Base-by-base conservation (phyloP, 116 monocot genomes). In the Phalaenopsis hybrid region DNA sequence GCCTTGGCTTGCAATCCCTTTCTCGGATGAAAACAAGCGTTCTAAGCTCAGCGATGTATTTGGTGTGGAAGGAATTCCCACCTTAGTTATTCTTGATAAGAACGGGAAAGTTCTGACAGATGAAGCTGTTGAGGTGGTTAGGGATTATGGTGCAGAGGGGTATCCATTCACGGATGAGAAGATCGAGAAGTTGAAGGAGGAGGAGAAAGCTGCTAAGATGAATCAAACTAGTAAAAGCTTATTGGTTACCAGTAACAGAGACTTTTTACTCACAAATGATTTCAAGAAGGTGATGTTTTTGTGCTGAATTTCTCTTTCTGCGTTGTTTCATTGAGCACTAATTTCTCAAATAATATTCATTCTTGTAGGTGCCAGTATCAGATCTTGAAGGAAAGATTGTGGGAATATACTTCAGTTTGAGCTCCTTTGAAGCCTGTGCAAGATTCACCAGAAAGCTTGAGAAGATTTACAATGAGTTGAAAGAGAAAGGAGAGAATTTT, bases 1-100 rank as follows among this genome's bases (percentile, higher is more conserved):
- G 94, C 94, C 94, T 67, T 94, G 94, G 94, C 89, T 94, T 55
- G 92, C 92, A 1, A 82, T 94, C 31, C 94, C 92, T 3, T 92
- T 90, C 83, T 85, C 88, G 0, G 94, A 94, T 79, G 59, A 81
- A 11, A 67, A 82, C 10, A 61, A 75, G 7, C 69, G 89, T n/a
- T 31, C 31, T 31, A 31, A 46, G 15, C 83, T 94, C n/a, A 82
- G 79, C 57, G 44, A 79, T 10, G 67, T 52, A 8, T 92, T 89
- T 80, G 37, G 85, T 31, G 86, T 94, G 2, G n/a, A 16, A 2
- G 92, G 89, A 8, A 90, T 90, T 31, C 94, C 94, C 0, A 61
- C 81, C 37, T 80, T 94, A 45, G 86, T 87, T 28, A 57, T 94
- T 51, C 79, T 94, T 33, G 89, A 90, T 72, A 81, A 82, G 44